Base-by-base conservation (phyloP, 2,329 filamentous ascomycete species). In the Penicillium sp. region DNA sequence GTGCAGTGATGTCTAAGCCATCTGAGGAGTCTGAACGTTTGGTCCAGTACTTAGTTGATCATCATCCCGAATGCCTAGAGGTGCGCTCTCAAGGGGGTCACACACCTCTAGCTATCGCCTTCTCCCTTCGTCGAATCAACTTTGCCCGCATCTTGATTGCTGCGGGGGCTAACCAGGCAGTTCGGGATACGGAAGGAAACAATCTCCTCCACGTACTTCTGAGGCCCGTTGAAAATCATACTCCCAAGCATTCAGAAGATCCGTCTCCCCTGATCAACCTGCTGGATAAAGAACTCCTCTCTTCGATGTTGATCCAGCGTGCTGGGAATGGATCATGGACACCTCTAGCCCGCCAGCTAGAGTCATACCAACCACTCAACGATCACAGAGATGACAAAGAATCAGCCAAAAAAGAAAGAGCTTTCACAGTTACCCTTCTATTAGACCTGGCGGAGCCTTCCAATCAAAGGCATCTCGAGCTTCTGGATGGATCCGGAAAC, bases 71-170 rank as follows among this genome's bases (percentile, higher is more conserved):
- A 2, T 79, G 78, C 1, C 63, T 95, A 1, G 82, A 90, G 50
- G 76, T 79, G 44, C 88, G 83, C 62, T 69, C 64, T 1, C 28
- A 44, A 2, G 54, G 54, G 16, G 70, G 68, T 16, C 59, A 66
- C 1, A 92, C 88, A 0, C 89, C 90, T 1, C 76, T 95, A 1
- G 79, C 85, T 50, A 67, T 89, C 9, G 88, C 89, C 1, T 86
- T 85, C 55, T 71, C 76, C 2, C 71, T 82, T 3, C 65, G 61
- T 30, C 60, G 61, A 5, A 31, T 55, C 8, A 57, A 51, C 14
- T 67, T 63, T 28, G 69, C 81, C 14, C 81, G 82, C 61, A 74
- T 83, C 0, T 77, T 95, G 31, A 77, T 92, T 45, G 74, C 79
- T 1, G 82, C 81, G 24, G 88, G 87, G 3, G 88, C 88, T 2